Evolutionary conservation across 768 basidiomycete species (phyloP).

Genomic region (Boletus huronensis): DNA sequence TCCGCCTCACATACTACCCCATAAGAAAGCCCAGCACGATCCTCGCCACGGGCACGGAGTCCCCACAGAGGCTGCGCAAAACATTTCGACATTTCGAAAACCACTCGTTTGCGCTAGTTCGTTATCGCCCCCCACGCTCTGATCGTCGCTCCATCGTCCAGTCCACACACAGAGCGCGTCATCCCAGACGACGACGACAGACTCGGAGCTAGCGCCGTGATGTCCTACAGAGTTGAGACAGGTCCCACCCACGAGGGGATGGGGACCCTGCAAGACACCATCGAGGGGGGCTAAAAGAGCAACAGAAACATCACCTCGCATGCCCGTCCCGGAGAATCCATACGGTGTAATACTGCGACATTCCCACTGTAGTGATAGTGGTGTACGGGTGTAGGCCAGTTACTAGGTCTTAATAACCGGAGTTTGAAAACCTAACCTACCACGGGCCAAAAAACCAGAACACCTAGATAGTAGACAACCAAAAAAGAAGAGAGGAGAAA

Average conservation of each 20-base stretch:
- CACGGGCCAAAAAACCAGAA: too few relatives aligned
- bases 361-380: neutral
- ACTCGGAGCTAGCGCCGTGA: neutral
- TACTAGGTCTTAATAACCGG: too few relatives aligned
- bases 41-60: slow-evolving; percentile 74
- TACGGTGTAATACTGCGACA: neutral
- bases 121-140: slow-evolving; percentile 16
- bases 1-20: slow-evolving; percentile 85
- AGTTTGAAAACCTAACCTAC: too few relatives aligned
- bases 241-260: neutral
- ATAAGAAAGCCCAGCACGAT: slow-evolving; percentile 52
- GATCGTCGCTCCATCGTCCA: neutral
- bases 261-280: slow-evolving; percentile 10
- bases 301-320: neutral
- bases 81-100: slow-evolving; percentile 20
- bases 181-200: slow-evolving; percentile 13
- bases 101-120: slow-evolving; percentile 49
- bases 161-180: slow-evolving; percentile 15
- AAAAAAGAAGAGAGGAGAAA: too few relatives aligned
- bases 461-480: too few relatives aligned
- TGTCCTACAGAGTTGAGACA: slow-evolving; percentile 9
- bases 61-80: slow-evolving; percentile 64
- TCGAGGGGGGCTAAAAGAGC: neutral
- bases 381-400: too few relatives aligned
- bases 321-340: neutral